phyloP scores from a whole-genome alignment of 1,284 basidiomycete species.

The Rhizoctonia solani region DNA sequence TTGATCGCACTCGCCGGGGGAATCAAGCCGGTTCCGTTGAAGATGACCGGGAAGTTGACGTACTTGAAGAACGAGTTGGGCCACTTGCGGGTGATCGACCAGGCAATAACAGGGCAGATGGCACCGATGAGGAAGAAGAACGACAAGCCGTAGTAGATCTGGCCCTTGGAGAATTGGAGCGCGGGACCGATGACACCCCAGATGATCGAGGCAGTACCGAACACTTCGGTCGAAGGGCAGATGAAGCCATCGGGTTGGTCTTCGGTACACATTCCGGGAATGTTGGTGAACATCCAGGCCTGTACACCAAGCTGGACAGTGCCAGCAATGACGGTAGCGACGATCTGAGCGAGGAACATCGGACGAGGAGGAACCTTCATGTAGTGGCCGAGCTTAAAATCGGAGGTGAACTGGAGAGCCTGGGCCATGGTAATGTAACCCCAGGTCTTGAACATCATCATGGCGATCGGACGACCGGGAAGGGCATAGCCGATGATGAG shows the following conservation, averaged over 20 bases:
- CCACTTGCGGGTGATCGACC: constrained; percentile 50
- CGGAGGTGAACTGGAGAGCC: constrained; percentile 61
- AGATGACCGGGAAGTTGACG: constrained; percentile 55
- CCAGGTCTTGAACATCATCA: constrained; percentile 66
- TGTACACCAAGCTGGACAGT: constrained; percentile 52
- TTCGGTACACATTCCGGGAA: constrained; percentile 44
- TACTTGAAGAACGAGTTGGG: constrained; percentile 54
- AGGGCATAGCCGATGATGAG: constrained; percentile 56
- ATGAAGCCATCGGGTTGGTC: constrained; percentile 44
- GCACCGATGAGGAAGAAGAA: constrained; percentile 59
- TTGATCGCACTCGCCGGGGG: constrained; percentile 60
- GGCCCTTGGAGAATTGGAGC: constrained; percentile 50
- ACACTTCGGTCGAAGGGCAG: constrained; percentile 49
- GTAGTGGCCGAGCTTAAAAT: constrained; percentile 55
- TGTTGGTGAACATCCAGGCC: constrained; percentile 52
- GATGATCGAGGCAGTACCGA: constrained; percentile 50
- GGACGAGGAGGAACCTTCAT: constrained; percentile 57
- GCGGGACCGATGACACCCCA: constrained; percentile 56
- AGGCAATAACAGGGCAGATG: constrained; percentile 49
- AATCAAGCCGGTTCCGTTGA: constrained; percentile 52
- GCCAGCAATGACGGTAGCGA: constrained; percentile 51
- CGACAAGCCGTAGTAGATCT: constrained; percentile 50
- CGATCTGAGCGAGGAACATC: constrained; percentile 52
- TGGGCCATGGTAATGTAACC: constrained; percentile 56
- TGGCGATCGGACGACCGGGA: constrained; percentile 59